Conservation (phyloP, 805 yeast species). For the Lachancea dasiensis region DNA sequence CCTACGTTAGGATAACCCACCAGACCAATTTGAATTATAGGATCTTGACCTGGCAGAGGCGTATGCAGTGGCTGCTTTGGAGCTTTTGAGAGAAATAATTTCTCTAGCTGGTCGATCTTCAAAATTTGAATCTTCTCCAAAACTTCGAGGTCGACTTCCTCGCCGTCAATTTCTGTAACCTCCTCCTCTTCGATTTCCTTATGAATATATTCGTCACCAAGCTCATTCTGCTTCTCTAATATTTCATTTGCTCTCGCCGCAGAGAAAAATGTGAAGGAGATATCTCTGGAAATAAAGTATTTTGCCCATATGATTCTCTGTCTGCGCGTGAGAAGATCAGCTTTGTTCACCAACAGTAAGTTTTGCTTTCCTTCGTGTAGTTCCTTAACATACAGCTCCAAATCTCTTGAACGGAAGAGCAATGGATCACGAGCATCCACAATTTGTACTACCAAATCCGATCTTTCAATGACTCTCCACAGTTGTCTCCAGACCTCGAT, state of each 20-base stretch:
- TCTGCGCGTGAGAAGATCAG: constrained; percentile 71
- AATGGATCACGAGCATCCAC: constrained; percentile 96
- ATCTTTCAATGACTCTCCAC: constrained; percentile 96
- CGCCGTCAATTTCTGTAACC: constrained; percentile 25
- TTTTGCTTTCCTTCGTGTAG: constrained; percentile 70
- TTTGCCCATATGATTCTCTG: constrained; percentile 87
- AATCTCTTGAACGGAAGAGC: constrained; percentile 80
- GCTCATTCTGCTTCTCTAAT: constrained; percentile 53
- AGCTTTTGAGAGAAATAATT: constrained; percentile 66
- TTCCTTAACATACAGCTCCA: constrained; percentile 77
- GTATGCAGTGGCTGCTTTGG: constrained; percentile 53
- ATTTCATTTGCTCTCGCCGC: constrained; percentile 79
- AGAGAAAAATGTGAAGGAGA: constrained; percentile 85
- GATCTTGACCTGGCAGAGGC: constrained; percentile 53
- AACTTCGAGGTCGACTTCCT: constrained; percentile 31
- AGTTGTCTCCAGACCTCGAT: constrained; percentile 97
- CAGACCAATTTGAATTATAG: constrained; percentile 79
- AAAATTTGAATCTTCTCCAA: constrained; percentile 59
- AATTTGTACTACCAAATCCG: constrained; percentile 90
- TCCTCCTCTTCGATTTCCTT: constrained; percentile 30
- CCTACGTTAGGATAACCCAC: constrained; percentile 98
- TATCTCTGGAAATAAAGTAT: constrained; percentile 61
- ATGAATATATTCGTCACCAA: constrained; percentile 23
- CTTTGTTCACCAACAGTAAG: constrained; percentile 82
- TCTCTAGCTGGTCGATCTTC: constrained; percentile 79